A percentile compares a stretch with the other conserved stretches of the same genome.
These are phyloP conservation scores for Clarireedia monteithiana DNA, from an alignment of 2,329 filamentous ascomycete species.

Conservation along the genomic window DNA sequence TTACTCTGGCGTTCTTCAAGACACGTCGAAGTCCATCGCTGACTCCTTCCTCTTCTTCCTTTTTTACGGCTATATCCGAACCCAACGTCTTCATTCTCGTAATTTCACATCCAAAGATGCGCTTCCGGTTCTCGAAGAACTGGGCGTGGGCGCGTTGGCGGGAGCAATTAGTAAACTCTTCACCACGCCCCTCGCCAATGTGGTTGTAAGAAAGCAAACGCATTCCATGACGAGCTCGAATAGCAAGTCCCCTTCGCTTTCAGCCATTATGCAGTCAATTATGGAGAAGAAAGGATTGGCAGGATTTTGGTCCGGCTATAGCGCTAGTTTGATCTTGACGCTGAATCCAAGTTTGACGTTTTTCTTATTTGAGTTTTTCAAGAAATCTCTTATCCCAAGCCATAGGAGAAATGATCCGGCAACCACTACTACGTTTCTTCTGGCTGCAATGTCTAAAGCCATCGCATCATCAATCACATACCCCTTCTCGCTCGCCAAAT, in stretches of 20 bases:
- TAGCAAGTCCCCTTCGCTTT: conserved; percentile 28
- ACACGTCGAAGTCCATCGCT: conserved; percentile 58
- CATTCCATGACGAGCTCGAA: conserved; percentile 42
- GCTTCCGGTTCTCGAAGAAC: conserved; percentile 61
- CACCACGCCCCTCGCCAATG: conserved; percentile 74
- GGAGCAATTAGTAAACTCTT: conserved; percentile 68
- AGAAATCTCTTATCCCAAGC: conserved; percentile 48
- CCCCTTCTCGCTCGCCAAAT: conserved; percentile 79
- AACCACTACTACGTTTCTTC: conserved; percentile 48
- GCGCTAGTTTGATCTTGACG: conserved; percentile 69
- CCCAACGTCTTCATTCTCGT: conserved; percentile 33
- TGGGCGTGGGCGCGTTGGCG: conserved; percentile 64
- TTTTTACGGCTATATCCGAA: conserved; percentile 54
- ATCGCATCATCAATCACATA: conserved; percentile 72
- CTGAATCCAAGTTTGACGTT: conserved; percentile 85
- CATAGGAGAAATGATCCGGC: conserved; percentile 45
- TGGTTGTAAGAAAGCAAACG: conserved; percentile 77
- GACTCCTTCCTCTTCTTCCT: conserved; percentile 86
- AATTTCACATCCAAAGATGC: conserved; percentile 28
- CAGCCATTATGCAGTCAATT: conserved; percentile 57
- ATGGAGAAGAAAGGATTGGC: conserved; percentile 58
- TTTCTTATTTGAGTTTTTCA: conserved; percentile 67
- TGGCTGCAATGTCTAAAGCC: conserved; percentile 73
- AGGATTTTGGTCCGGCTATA: conserved; percentile 86
- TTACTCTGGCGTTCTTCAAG: conserved; percentile 57